Evolutionary conservation across 306 rosid species (phyloP), one percentile per base, ranked within the genome.

Genomic region (Delonix regia): DNA sequence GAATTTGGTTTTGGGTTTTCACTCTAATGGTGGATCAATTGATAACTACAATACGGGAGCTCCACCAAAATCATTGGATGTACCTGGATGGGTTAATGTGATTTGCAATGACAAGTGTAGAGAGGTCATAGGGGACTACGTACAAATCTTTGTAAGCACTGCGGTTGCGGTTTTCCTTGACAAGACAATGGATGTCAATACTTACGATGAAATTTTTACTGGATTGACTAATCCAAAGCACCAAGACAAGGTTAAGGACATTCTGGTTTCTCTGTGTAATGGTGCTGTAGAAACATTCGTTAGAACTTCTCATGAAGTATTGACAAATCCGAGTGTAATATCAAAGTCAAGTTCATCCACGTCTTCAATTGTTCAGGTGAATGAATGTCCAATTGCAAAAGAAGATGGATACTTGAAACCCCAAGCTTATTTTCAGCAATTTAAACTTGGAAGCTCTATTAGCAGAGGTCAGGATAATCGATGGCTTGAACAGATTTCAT

Each of bases 271-370:
- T n/a, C 36, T 93, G 2, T 91, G 93, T 71, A 95, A 88, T 77
- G 97, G 97, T 39, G 97, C 99, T 59, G 98, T 93, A 51, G 98
- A 91, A 78, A 93, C 98, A 9, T 84, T 87, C 2, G 94, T 95
- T 51, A 95, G 59, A 63, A 92, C 94, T 14, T 89, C 99, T 70
- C 99, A 95, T 62, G 90, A 86, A 34, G 98, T 95, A 48, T 74
- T 93, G 88, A 86, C 89, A 0, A 84, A 82, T 64, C 57, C 83
- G 11, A 78, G 59, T 62, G 78, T 73, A 6, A 74, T 74, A 44
- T 63, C 84, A 6, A 71, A 56, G 78, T 80, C 78, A 0, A 41
- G 64, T 65, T 59, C 79, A 7, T 41, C 83, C n/a, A 19, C 63
- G 62, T 77, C 66, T 51, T 33, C 82, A 11, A 22, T 79, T 78